Evolutionary conservation across 441 rosid genomes (phyloP).

Genomic region (Adansonia grandidieri): DNA sequence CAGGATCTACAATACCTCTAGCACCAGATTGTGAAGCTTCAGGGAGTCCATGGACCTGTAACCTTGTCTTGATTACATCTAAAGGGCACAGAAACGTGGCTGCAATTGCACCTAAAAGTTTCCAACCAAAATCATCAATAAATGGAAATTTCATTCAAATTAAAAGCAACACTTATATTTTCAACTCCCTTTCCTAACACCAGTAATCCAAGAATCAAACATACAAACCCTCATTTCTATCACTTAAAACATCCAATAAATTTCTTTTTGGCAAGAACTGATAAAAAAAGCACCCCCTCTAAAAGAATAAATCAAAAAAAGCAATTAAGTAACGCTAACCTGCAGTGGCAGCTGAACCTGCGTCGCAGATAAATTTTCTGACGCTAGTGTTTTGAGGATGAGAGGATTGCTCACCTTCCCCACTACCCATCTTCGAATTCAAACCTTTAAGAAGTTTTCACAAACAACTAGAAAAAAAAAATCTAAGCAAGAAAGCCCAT

Average conservation of each 20-base stretch:
- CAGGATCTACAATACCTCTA: constrained; percentile 49
- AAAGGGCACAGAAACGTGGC: constrained; percentile 93
- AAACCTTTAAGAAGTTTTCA: constrained; percentile 29
- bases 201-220: not conserved
- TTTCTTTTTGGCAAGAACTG: not conserved
- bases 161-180: not conserved
- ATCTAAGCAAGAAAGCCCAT: constrained; percentile 31
- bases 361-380: constrained; percentile 54
- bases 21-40: constrained; percentile 50
- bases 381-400: constrained; percentile 39
- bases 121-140: constrained; percentile 16
- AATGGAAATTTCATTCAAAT: not conserved
- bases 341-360: constrained; percentile 83
- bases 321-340: constrained; percentile 45
- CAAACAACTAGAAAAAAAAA: not conserved
- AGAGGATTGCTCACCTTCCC: constrained; percentile 39
- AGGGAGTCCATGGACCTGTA: constrained; percentile 90
- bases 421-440: constrained; percentile 45
- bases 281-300: not conserved
- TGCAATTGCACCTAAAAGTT: constrained; percentile 74
- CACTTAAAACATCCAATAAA: not conserved
- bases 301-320: constrained; percentile 27
- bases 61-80: constrained; percentile 96
- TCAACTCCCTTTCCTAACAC: not conserved
- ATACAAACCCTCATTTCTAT: not conserved